Evolutionary conservation across 2,329 filamentous ascomycete species (phyloP), one percentile per base, ranked within the genome.

Genomic region (Penicillium fuscoglaucum): DNA sequence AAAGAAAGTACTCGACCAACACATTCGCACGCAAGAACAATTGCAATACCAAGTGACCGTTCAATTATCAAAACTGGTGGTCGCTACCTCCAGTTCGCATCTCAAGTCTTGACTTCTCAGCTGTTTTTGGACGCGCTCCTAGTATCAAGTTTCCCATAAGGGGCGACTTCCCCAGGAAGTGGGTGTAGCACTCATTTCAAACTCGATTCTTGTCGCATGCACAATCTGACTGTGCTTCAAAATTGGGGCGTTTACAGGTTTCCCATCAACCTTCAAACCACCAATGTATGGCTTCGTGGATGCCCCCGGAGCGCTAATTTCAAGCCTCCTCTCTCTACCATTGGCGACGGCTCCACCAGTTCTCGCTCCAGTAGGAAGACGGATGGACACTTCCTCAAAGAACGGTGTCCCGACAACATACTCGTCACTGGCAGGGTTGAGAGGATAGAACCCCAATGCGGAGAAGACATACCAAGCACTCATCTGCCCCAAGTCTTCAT

Each of bases 401-500:
- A 81, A 79, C 0, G 79, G 79, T 7, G 77, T 69, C 0, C 78
- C 78, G 15, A 81, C 68, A 5, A 80, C 66, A 62, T 82, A 82
- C 58, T 80, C 75, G 39, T 79, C 77, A 6, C 72, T 70, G 1
- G 78, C 78, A 0, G 79, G 73, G 56, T 81, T 78, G 40, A 80
- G 70, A 0, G 79, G 79, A 59, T 81, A 81, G 63, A 82, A 80
- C 0, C 79, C 79, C 10, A 81, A 62, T 5, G 78, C 76, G 0
- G 78, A 79, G 55, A 81, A 79, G 5, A 81, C 67, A 52, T 80
- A 81, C 78, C 78, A 82, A 0, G 79, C 78, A 58, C 78, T 81
- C 79, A 81, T 82, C 68, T 82, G 79, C 2, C 79, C 79, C 4
- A 82, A 67, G 61, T 82, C 78, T 59, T 82, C 79, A 59, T 81